Evolutionary conservation across 345 rosid genomes (phyloP).

Genomic region (Eucalyptus globulus): DNA sequence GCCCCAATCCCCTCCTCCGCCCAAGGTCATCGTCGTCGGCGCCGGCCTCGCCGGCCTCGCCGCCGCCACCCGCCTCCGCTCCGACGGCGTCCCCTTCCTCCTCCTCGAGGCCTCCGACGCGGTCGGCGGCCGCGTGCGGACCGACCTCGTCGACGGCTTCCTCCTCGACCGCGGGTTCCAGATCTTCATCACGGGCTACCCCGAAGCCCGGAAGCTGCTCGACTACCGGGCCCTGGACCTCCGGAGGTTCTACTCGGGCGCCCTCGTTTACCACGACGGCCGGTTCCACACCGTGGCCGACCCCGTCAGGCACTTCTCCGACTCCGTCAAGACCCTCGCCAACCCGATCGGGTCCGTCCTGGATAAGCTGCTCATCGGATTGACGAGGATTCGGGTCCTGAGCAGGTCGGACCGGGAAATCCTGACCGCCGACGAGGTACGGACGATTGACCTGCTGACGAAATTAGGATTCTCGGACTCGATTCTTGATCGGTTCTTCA

Average conservation of each 20-base stretch:
- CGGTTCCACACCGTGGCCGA: conserved; percentile 79
- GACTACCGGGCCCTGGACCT: conserved; percentile 46
- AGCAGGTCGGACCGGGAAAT: conserved; percentile 48
- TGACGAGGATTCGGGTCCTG: conserved; percentile 46
- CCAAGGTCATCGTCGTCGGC: conserved; percentile 58
- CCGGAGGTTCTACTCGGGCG: conserved; percentile 73
- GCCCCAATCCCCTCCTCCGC: conserved; percentile 1
- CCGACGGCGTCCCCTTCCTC: conserved; percentile 48
- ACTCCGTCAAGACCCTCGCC: conserved; percentile 44
- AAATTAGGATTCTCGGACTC: conserved; percentile 60
- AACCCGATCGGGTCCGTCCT: conserved; percentile 74
- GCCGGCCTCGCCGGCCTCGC: conserved; percentile 92
- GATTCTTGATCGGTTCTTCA: conserved; percentile 48
- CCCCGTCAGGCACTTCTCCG: conserved; percentile 69
- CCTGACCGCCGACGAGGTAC: conserved; percentile 27
- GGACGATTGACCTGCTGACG: conserved; percentile 37
- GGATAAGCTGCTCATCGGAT: conserved; percentile 71
- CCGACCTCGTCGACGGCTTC: conserved; percentile 73
- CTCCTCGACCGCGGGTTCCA: conserved; percentile 93
- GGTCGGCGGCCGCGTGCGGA: conserved; percentile 87
- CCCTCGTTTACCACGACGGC: conserved; percentile 47
- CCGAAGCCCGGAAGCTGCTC: conserved; percentile 75
- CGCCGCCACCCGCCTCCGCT: conserved; percentile 59
- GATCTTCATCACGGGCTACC: conserved; percentile 90
- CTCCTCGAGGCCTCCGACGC: conserved; percentile 75